Percentiles rank a stretch among this genome's conserved stretches.
Evolutionary conservation across 1,284 basidiomycete species (phyloP).

Genomic region (Cystobasidium pallidum): DNA sequence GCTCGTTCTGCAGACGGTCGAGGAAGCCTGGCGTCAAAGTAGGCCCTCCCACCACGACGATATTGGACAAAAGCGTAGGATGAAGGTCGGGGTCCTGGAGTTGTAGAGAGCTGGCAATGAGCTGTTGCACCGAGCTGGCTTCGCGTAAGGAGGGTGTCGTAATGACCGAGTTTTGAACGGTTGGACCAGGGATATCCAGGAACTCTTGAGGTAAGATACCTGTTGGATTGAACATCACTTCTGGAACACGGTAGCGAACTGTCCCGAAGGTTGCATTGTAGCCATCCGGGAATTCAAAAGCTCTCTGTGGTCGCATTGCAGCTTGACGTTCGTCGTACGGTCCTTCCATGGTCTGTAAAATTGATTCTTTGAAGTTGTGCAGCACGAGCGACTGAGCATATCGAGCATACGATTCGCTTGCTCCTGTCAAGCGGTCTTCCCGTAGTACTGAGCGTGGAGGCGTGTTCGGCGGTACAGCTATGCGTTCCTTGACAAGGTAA

Average conservation of each 20-base stretch:
- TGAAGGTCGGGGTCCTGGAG: conserved; percentile 90
- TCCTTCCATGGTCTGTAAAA: conserved; percentile 78
- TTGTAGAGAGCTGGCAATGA: conserved; percentile 78
- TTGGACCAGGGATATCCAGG: conserved; percentile 54
- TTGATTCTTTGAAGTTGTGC: conserved; percentile 90
- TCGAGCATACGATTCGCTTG: conserved; percentile 74
- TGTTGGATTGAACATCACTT: conserved; percentile 84
- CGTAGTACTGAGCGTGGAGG: conserved; percentile 4
- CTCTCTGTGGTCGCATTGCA: conserved; percentile 60
- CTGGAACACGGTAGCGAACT: conserved; percentile 82
- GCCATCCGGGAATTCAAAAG: conserved; percentile 95
- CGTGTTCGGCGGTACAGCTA: conserved; percentile 45
- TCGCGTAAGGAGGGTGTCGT: conserved; percentile 66
- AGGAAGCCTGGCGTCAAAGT: conserved; percentile 82
- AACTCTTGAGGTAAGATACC: conserved; percentile 69
- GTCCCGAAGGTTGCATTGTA: conserved; percentile 82
- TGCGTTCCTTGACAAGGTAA: conserved; percentile 78
- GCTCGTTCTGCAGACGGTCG: conserved; percentile 81
- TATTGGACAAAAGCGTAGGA: conserved; percentile 83
- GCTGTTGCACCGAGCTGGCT: conserved; percentile 66
- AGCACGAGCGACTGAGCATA: conserved; percentile 86
- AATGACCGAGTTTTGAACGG: conserved; percentile 50
- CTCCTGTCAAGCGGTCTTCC: conserved; percentile 57
- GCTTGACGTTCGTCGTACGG: conserved; percentile 79
- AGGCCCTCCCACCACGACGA: conserved; percentile 91